Base-by-base conservation (phyloP, 495 filamentous ascomycete species). In the Lasiosphaeria ovina region DNA sequence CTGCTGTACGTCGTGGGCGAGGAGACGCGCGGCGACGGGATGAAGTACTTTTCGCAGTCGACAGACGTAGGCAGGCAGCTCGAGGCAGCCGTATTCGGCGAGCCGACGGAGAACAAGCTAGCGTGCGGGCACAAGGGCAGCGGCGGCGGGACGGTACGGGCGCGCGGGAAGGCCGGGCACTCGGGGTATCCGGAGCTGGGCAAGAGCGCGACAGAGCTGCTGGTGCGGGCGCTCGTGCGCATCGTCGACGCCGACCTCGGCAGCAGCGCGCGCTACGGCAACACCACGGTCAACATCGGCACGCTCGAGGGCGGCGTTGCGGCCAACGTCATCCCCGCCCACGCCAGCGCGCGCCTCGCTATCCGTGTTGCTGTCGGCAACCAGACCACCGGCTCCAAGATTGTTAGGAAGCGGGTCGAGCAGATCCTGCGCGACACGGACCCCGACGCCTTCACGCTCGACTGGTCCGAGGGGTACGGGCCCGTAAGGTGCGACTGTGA, bases 1-100 rank as follows among this genome's bases (percentile, higher is more conserved):
- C 81, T 98, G 7, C 83, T 97, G 33, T 97, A 88, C 75, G 93
- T 98, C 8, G 91, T 96, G 3, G 91, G 90, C 56, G 93, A 98
- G 69, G 93, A 97, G 69, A 81, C 76, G 17, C 77, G 79, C 32
- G 93, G 93, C 14, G 85, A 89, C 58, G 93, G 93, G n/a, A 97
- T 98, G 94, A 82, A 74, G 51, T 56, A 76, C 71, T 86, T 86
- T 45, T 87, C 85, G 35, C 67, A 77, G 32, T 77, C 80, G 40
- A 70, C 74, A 3, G 62, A 75, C 34, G 70, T 71, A 48, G 86
- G 85, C 76, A 79, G 85, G 55, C 47, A 3, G 66, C 67, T 79
- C 52, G 57, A 68, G 10, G 82, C 89, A 4, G 84, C 91, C 60
- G 89, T 98, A 70, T 97, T 97, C 68, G 93, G 88, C 47, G 93